These are phyloP conservation scores for Aciculosporium take DNA, from an alignment of 2,329 filamentous ascomycete species.

Conservation along the genomic window DNA sequence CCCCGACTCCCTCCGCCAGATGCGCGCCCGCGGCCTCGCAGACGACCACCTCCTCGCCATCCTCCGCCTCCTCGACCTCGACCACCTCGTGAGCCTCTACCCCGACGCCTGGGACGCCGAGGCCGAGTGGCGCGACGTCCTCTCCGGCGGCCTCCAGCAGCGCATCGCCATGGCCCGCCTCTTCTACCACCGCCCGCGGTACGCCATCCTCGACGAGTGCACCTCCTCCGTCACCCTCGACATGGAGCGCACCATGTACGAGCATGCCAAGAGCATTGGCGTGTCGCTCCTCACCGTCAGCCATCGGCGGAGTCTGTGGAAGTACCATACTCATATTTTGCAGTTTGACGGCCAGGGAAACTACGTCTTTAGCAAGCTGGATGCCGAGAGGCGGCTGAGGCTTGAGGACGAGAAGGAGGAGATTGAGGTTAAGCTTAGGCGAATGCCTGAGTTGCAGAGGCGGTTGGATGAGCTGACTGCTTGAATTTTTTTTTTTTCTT, in stretches of 20 bases:
- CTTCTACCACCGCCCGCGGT: constrained; percentile 85
- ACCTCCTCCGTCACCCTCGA: constrained; percentile 91
- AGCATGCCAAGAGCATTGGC: constrained; percentile 78
- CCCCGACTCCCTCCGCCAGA: constrained; percentile 74
- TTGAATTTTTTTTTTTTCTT: neutral
- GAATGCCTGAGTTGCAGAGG: constrained; percentile 77
- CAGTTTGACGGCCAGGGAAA: constrained; percentile 94
- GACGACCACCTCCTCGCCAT: constrained; percentile 69
- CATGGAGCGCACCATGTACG: constrained; percentile 92
- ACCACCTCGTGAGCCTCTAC: constrained; percentile 64
- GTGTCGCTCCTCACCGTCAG: constrained; percentile 96
- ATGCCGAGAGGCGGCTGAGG: constrained; percentile 71
- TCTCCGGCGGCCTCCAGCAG: constrained; percentile 87
- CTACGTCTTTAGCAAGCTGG: constrained; percentile 77
- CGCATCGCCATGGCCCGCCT: constrained; percentile 90
- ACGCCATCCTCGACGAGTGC: constrained; percentile 94
- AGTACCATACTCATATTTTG: constrained; percentile 86
- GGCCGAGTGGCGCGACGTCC: constrained; percentile 89
- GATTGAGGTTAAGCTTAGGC: constrained; percentile 68
- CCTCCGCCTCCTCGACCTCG: constrained; percentile 67
- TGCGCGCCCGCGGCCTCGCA: constrained; percentile 70
- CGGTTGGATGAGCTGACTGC: constrained; percentile 64
- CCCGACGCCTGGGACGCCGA: constrained; percentile 78
- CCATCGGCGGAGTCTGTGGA: constrained; percentile 84
- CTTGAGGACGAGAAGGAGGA: constrained; percentile 97